Base-by-base conservation (phyloP, 768 basidiomycete species). In the Sistotremastrum niveocremeum region DNA sequence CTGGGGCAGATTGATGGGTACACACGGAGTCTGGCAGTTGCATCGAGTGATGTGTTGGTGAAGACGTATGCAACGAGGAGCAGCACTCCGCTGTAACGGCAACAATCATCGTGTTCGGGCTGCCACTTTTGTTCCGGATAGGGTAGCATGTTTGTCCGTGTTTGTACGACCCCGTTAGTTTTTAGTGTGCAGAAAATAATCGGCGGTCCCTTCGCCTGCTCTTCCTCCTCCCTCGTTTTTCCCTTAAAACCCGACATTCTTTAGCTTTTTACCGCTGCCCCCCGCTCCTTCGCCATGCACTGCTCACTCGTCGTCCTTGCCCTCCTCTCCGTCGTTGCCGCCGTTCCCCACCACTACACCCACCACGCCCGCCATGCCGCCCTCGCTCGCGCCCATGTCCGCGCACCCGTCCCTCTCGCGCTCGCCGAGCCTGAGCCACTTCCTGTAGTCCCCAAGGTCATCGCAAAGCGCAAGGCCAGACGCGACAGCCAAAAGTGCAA, bases 1-100 rank as follows among this genome's bases (percentile, higher is more conserved):
- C 67, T 91, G 37, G 91, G 89, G 8, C 86, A 88, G 66, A 76
- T 93, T 51, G 90, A 94, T 62, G 84, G 76, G 6, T 79, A 85
- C 53, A 84, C 81, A 34, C 84, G 80, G 70, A 82, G 73, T 46
- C 65, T 94, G 51, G 65, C 59, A 20, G 84, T 74, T 44, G 72
- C 73, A 49, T 76, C 79, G 31, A 71, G 73, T 40, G 59, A 69
- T 11, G 72, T 68, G 28, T 61, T 94, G 49, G 81, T 85, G n/a
- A 87, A 87, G 65, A 89, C 87, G 82, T 93, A 85, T 57, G 79
- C 73, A 0, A 75, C 81, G 1, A 69, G 68, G 54, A 68, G 65
- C 4, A 65, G 57, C 46, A 41, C 57, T 10, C 55, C 55, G 39
- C 46, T 49, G 4, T 54, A 44, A 44, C 34, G 41, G 42, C 50